A percentile compares a stretch with the other conserved stretches of the same genome.
Conservation (phyloP, 768 basidiomycete genomes). For the Xerocomellus intermedius region DNA sequence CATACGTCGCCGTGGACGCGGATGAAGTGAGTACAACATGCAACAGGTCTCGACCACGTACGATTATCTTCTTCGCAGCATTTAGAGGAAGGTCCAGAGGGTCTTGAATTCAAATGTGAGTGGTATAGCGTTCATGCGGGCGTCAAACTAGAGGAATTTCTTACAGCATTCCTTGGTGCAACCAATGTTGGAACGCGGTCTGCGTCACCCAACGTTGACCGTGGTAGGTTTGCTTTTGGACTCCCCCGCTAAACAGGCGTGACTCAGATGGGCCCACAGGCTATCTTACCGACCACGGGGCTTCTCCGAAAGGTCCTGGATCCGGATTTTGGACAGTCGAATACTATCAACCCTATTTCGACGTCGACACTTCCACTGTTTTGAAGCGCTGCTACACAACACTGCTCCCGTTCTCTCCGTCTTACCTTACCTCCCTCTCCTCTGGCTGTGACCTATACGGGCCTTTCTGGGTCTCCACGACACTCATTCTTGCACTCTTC, state of each 20-base stretch:
- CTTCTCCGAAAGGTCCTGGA: conserved; percentile 43
- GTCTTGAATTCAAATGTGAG: conserved; percentile 72
- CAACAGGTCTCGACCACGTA: not conserved
- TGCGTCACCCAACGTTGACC: conserved; percentile 41
- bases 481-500: conserved; percentile 90
- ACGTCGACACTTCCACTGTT: conserved; percentile 80
- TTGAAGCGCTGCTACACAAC: conserved; percentile 75
- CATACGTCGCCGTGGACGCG: conserved; percentile 68
- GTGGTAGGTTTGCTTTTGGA: conserved; percentile 39
- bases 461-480: conserved; percentile 97
- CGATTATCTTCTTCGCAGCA: conserved; percentile 33
- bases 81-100: conserved; percentile 65
- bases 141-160: not conserved
- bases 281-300: conserved; percentile 56
- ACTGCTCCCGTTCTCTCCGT: conserved; percentile 66
- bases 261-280: conserved; percentile 39
- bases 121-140: not conserved
- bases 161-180: conserved; percentile 55
- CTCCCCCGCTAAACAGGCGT: not conserved
- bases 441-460: conserved; percentile 68
- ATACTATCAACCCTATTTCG: conserved; percentile 86
- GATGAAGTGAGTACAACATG: conserved; percentile 55
- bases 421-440: conserved; percentile 62
- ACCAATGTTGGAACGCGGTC: conserved; percentile 27
- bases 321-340: conserved; percentile 78